Evolutionary conservation across 2,329 filamentous ascomycete species (phyloP).

Genomic region (Chaetomiaceae sp.): DNA sequence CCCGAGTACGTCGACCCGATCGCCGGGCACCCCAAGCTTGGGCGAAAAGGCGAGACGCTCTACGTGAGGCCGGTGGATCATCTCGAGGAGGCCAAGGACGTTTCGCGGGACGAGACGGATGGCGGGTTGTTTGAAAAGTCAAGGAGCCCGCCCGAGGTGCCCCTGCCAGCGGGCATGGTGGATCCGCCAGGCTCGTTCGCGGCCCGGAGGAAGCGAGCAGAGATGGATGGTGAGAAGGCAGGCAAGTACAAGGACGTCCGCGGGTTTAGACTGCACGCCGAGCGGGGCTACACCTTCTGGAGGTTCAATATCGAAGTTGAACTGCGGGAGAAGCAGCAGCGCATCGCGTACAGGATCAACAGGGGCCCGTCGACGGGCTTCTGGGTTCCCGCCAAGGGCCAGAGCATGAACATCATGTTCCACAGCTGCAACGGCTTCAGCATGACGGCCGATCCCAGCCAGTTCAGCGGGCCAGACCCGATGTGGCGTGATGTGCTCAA

Average conservation of each 20-base stretch:
- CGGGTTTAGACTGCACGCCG: conserved; percentile 76
- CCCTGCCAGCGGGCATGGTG: conserved; percentile 37
- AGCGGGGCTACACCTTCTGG: conserved; percentile 92
- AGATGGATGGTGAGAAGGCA: conserved; percentile 71
- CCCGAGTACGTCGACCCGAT: conserved; percentile 86
- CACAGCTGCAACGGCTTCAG: conserved; percentile 97
- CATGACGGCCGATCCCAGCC: conserved; percentile 67
- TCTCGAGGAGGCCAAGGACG: conserved; percentile 70
- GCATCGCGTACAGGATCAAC: conserved; percentile 95
- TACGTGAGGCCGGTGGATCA: conserved; percentile 89
- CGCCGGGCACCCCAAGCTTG: conserved; percentile 80
- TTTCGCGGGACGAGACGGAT: conserved; percentile 75
- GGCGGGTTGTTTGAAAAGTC: conserved; percentile 75
- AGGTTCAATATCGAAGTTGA: conserved; percentile 94
- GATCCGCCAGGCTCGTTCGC: conserved; percentile 53
- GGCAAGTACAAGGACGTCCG: conserved; percentile 79
- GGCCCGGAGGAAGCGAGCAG: conserved; percentile 48
- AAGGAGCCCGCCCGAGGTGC: conserved; percentile 48
- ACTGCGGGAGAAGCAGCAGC: conserved; percentile 69
- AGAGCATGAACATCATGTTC: conserved; percentile 99
- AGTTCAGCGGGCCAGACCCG: conserved; percentile 87
- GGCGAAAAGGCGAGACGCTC: conserved; percentile 76
- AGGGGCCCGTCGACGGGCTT: conserved; percentile 82
- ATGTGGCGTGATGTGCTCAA: conserved; percentile 96
- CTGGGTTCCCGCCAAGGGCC: conserved; percentile 81